Base-by-base conservation (phyloP, 257 asterid genomes). In the Buddleja alternifolia region DNA sequence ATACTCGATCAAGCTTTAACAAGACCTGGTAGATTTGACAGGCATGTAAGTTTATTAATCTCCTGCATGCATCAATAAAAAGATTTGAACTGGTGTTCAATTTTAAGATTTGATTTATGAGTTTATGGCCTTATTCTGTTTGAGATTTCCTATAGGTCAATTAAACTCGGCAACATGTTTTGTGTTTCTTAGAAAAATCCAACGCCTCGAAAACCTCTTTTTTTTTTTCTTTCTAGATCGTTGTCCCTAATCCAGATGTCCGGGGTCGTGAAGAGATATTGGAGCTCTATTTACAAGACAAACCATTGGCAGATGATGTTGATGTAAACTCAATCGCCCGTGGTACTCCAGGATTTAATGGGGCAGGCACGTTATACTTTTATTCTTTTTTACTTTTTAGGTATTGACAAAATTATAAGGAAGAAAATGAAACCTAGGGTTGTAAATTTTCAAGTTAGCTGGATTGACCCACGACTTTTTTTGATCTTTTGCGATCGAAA, bases 1-100 rank as follows among this genome's bases (percentile, higher is more conserved):
- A 89, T 93, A 75, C 97, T 93, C 66, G 99, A 90, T 85, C 96
- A 95, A 57, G 97, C 99, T 82, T 83, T 93, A 84, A 93, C 97
- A 59, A 87, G 99, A 64, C 99, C 99, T 44, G 99, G 96, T 80
- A 87, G 99, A 91, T 93, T 93, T 71, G 99, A 93, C 73, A 86
- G 96, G 72, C 99, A 93, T 90, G 99, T 93, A 85, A 89, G 99
- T 84, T 37, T 59, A 40, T 68, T 72, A 70, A 8, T 36, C 54
- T 32, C 40, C 34, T 61, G 46, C 32, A 46, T 72, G 77, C 21
- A 53, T 44, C n/a, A 29, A 32, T 51, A n/a, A 34, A 34, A 54
- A 36, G 12, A 16, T 25, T 36, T 10, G 8, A 4, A 8, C 23
- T 29, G 53, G 61, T 40, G 34, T 29, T 34, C 42, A 44, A 32